phyloP scores from a whole-genome alignment of 208 protist genomes.

The Crithidia expoeki region DNA sequence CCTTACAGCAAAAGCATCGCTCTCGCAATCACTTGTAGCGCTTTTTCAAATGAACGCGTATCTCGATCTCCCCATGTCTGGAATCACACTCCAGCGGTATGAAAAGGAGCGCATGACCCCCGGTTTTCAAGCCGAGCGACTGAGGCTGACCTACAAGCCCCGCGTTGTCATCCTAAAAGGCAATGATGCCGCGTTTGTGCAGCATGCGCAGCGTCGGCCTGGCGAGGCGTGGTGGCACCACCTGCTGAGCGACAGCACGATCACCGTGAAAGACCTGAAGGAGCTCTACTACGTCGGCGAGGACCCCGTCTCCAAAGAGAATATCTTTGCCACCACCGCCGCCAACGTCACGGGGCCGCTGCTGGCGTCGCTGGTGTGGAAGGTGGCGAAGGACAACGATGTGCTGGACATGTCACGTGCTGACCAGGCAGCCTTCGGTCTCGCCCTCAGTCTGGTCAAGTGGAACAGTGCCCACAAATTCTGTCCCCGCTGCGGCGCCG shows the following conservation, averaged over 20 bases:
- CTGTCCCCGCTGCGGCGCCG: constrained; percentile 44
- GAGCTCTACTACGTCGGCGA: constrained; percentile 29
- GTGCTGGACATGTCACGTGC: constrained; percentile 14
- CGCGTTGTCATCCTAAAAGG: constrained; percentile 24
- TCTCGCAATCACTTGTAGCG: too few relatives aligned
- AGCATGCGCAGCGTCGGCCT: constrained; percentile 11
- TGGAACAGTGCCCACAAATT: constrained; percentile 36
- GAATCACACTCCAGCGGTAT: constrained; percentile 13
- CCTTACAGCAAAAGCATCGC: not conserved
- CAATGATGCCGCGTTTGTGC: constrained; percentile 7
- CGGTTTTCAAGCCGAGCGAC: constrained; percentile 24
- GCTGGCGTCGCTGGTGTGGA: constrained; percentile 16
- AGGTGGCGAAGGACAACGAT: constrained; percentile 21
- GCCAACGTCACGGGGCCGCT: constrained; percentile 12
- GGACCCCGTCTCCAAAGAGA: constrained; percentile 8
- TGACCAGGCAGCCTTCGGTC: constrained; percentile 36
- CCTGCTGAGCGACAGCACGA: constrained; percentile 14
- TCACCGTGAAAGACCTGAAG: constrained; percentile 17
- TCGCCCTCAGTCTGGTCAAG: constrained; percentile 37
- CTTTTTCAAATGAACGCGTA: constrained; percentile 15
- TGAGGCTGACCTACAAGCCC: constrained; percentile 21
- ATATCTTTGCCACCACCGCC: constrained; percentile 24
- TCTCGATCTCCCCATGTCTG: constrained; percentile 8
- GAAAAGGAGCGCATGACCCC: constrained; percentile 26
- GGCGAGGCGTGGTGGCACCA: constrained; percentile 29